A percentile compares a stretch with the other conserved stretches of the same genome.
Conservation (phyloP, 768 basidiomycete species). For the Boletellus sp. region DNA sequence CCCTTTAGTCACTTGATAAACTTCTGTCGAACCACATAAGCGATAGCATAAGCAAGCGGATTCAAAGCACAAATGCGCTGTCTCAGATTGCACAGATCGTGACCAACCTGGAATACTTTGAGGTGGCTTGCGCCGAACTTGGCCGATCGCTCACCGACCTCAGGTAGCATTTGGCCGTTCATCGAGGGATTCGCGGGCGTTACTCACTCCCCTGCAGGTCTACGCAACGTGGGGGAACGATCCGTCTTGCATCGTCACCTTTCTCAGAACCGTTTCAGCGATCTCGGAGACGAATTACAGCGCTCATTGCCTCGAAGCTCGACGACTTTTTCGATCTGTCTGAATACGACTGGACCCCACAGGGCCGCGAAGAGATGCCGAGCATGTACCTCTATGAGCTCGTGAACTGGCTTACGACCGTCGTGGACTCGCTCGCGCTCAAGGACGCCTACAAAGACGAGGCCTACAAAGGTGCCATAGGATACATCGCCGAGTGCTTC, state of each 20-base stretch:
- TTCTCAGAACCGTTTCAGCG: slow-evolving; percentile 68
- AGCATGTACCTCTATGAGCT: slow-evolving; percentile 95
- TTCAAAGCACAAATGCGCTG: slow-evolving; percentile 71
- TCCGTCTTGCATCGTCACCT: slow-evolving; percentile 61
- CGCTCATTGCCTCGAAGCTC: slow-evolving; percentile 84
- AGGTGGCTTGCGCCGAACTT: slow-evolving; percentile 78
- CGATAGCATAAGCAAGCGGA: slow-evolving; percentile 69
- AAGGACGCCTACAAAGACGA: slow-evolving; percentile 84
- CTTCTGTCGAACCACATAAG: slow-evolving; percentile 76
- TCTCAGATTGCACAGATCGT: slow-evolving; percentile 92
- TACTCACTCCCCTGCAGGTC: slow-evolving; percentile 49
- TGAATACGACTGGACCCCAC: slow-evolving; percentile 92
- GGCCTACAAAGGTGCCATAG: slow-evolving; percentile 84
- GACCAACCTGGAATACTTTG: slow-evolving; percentile 90
- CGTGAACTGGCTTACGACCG: slow-evolving; percentile 93
- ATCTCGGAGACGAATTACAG: slow-evolving; percentile 72
- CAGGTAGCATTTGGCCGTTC: slow-evolving; percentile 44
- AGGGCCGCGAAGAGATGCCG: slow-evolving; percentile 64
- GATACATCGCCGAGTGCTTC: slow-evolving; percentile 81
- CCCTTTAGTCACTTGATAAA: slow-evolving; percentile 73
- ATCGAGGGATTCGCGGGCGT: not conserved
- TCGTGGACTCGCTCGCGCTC: slow-evolving; percentile 86
- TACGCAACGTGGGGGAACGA: slow-evolving; percentile 77
- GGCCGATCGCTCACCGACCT: slow-evolving; percentile 81
- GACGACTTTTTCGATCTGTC: slow-evolving; percentile 95